phyloP scores from a whole-genome alignment of 352 stramenopile genomes.

The Saprolegnia diclina region DNA sequence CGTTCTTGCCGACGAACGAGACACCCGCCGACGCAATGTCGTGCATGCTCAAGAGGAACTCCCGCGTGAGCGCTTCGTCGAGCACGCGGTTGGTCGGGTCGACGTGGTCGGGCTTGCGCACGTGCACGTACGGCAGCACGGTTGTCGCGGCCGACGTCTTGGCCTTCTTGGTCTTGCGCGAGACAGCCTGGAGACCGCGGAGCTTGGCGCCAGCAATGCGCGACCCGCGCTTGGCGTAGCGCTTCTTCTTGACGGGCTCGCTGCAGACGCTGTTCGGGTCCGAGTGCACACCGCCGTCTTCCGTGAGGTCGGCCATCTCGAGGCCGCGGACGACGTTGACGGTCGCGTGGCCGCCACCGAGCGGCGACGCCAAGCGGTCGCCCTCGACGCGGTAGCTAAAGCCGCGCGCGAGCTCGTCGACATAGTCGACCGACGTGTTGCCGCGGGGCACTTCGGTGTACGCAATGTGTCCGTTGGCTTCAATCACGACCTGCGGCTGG shows the following conservation, averaged over 20 bases:
- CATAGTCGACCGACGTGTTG: conserved; percentile 59
- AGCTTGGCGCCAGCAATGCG: conserved; percentile 42
- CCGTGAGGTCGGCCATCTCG: conserved; percentile 23
- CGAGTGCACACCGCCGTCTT: conserved; percentile 7
- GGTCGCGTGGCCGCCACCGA: conserved; percentile 13
- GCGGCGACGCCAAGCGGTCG: conserved; percentile 27
- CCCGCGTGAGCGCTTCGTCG: conserved; percentile 72
- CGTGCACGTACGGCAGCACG: conserved; percentile 63
- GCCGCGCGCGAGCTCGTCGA: conserved; percentile 56
- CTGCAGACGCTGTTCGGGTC: conserved; percentile 25
- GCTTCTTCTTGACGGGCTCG: conserved; percentile 14
- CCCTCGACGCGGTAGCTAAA: conserved; percentile 46
- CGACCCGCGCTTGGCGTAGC: conserved; percentile 14
- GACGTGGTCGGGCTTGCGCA: conserved; percentile 64
- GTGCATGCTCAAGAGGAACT: conserved; percentile 73
- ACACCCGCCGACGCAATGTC: conserved; percentile 79
- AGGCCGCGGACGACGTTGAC: conserved; percentile 17
- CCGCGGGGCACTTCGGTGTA: conserved; percentile 52
- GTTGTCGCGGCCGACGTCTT: background rate
- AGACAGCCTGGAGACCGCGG: conserved; percentile 47
- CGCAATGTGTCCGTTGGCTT: conserved; percentile 45
- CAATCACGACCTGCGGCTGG: conserved; percentile 48
- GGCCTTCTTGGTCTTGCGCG: conserved; percentile 38
- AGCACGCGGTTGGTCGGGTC: conserved; percentile 78
- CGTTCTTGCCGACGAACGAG: conserved; percentile 81